Percentiles rank a stretch among this genome's conserved stretches.
phyloP scores from a whole-genome alignment of 805 yeast species.

The Candida pseudoglaebosa region DNA sequence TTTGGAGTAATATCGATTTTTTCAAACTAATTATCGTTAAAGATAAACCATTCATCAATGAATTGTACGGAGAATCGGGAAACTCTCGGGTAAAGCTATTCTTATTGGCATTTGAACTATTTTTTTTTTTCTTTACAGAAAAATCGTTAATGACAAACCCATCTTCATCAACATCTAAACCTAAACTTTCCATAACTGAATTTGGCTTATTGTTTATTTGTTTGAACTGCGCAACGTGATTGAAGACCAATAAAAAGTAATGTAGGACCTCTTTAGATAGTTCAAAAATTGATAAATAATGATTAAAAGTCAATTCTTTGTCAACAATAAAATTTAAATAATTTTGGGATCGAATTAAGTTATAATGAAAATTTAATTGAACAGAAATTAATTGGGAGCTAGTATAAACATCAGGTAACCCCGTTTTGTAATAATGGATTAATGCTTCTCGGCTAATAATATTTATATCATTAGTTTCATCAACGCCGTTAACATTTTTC shows the following conservation, averaged over 20 bases:
- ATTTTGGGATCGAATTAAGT: conserved; percentile 39
- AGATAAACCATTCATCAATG: conserved; percentile 40
- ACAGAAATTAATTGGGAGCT: conserved; percentile 38
- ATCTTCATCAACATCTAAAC: conserved; percentile 41
- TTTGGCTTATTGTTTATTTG: conserved; percentile 6
- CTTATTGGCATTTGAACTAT: conserved; percentile 6
- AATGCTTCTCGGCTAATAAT: conserved; percentile 18
- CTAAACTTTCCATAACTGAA: conserved; percentile 33
- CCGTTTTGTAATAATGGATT: conserved; percentile 23
- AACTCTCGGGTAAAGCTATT: conserved; percentile 22
- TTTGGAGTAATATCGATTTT: conserved; percentile 38
- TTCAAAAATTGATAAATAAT: conserved; percentile 32
- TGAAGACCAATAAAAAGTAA: conserved; percentile 35
- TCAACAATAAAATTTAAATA: conserved; percentile 41
- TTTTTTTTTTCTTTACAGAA: conserved; percentile 32
- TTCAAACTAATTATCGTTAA: conserved; percentile 41
- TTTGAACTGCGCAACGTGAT: conserved; percentile 23
- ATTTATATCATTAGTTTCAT: too few species aligned
- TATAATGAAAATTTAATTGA: conserved; percentile 42
- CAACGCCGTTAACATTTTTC: conserved; percentile 7
- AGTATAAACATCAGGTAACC: conserved; percentile 36
- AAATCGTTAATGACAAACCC: conserved; percentile 44
- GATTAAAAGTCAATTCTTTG: conserved; percentile 32
- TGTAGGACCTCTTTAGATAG: conserved; percentile 36
- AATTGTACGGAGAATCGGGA: conserved; percentile 37